Evolutionary conservation across 2,329 filamentous ascomycete species (phyloP), one percentile per base, ranked within the genome.

Genomic region (Ustilaginoidea virens): DNA sequence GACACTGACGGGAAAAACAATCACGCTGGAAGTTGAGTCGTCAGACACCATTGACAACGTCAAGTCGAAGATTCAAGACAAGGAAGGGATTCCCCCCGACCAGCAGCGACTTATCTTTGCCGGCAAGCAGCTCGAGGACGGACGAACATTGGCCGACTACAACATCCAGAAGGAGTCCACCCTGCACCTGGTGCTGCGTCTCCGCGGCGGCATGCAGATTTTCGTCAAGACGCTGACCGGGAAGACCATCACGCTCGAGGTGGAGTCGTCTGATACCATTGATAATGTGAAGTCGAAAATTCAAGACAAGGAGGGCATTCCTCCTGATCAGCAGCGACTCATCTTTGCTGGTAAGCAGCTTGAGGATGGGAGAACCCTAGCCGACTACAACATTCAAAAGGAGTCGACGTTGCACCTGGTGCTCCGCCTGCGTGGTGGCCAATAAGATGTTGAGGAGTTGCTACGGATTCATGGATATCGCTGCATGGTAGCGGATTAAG

Each of bases 261-360:
- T 92, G 2, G 83, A 92, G 53, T 85, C 78, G 0, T 80, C 71
- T 2, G 85, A 93, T 48, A 93, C 85, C 29, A 93, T 93, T 53
- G 85, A 93, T 64, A 93, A 94, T 39, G 86, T 94, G 27, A 94
- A 94, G 74, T 74, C 69, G 31, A 96, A 94, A 73, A 96, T 94
- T 32, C 87, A 96, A 58, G 87, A 96, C 51, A 94, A 96, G 73
- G 86, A 96, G 60, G 87, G 87, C 25, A 94, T 96, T 33, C 87
- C 86, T 27, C 86, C 86, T 12, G 86, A 94, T 53, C 86, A 94
- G 58, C 86, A 94, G 64, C 86, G 86, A 47, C 60, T 94, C 38
- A 94, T 94, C 56, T 94, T 94, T 45, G 86, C 86, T 35, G 86
- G 86, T 38, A 94, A 94, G 71, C 86, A 94, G 56, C 70, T 94